These are phyloP conservation scores for Citeromyces siamensis DNA, from an alignment of 1,139 yeast genomes.

Conservation along the genomic window DNA sequence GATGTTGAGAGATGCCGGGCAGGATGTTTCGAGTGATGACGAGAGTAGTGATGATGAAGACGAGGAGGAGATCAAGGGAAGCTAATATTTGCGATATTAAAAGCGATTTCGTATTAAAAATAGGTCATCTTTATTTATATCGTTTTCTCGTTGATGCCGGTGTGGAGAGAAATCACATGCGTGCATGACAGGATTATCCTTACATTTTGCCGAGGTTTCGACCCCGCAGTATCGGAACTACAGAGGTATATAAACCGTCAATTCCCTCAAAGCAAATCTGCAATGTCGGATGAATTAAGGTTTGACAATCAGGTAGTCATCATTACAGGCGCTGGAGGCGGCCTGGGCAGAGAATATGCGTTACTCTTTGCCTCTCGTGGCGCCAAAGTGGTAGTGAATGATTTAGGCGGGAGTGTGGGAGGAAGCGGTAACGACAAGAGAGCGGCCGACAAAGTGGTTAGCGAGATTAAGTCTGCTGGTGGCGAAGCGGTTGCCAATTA, in stretches of 20 bases:
- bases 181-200: slow-evolving; percentile 1
- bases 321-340: slow-evolving; percentile 97
- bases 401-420: slow-evolving; percentile 72
- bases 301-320: slow-evolving; percentile 80
- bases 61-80: no score
- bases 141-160: no score
- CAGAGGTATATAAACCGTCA: not conserved
- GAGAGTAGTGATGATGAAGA: slow-evolving; percentile 38
- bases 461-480: slow-evolving; percentile 64
- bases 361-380: slow-evolving; percentile 82
- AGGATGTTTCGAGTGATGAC: slow-evolving; percentile 33
- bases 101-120: no score
- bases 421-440: slow-evolving; percentile 50
- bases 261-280: no score
- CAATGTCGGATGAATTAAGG: slow-evolving; percentile 15
- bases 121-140: no score
- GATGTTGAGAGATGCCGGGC: slow-evolving; percentile 35
- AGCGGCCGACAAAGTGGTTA: slow-evolving; percentile 85
- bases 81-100: no score
- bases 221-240: not conserved
- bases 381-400: slow-evolving; percentile 88
- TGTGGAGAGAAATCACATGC: slow-evolving; percentile 3
- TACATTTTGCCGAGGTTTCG: slow-evolving; percentile 3
- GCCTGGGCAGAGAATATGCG: slow-evolving; percentile 84
- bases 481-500: slow-evolving; percentile 91